Evolutionary conservation across 805 yeast genomes (phyloP), one percentile per base, ranked within the genome.

Genomic region (Starmerella bombi): DNA sequence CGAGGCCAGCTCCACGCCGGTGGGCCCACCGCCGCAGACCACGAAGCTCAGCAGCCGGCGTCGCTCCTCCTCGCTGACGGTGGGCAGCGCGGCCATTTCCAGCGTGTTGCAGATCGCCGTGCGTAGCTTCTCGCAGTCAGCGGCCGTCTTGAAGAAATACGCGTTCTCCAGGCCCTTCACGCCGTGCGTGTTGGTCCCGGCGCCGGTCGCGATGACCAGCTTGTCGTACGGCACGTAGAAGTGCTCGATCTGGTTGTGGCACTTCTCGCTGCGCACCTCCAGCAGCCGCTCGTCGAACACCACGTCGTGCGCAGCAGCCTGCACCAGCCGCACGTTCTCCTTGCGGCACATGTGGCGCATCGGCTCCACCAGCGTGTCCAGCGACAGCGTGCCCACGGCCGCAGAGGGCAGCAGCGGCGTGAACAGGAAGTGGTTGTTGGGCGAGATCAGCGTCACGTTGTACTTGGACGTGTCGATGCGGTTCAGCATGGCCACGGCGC

Each of bases 21-120:
- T 76, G 40, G 83, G 81, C 33, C 83, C 83, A 45, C 82, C 83
- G 46, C 83, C 83, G 57, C 81, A 75, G 25, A 76, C 70, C 12
- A 75, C 80, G 57, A 76, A 75, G 38, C 76, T 70, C 35, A 77
- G 62, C 44, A 77, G 57, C 43, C 67, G 68, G 51, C 72, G 72
- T 48, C 82, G 70, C 52, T 76, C 80, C 34, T 67, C 77, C 47
- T 72, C 77, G 1, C 75, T 46, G 0, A 80, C 74, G 0, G 80
- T 71, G 40, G 82, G 82, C 48, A 77, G 60, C 48, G 79, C 70
- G 2, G 84, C 82, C 42, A 58, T 61, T 53, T 77, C 84, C 40
- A 77, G 59, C 45, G 72, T 66, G 21, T 62, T 59, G 30, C 75
- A 71, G 34, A 77, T 72, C 45, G 69, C 69, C 46, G 66, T 65